Base-by-base conservation (phyloP, 2,329 filamentous ascomycete genomes). In the Neofusicoccum laricinum region DNA sequence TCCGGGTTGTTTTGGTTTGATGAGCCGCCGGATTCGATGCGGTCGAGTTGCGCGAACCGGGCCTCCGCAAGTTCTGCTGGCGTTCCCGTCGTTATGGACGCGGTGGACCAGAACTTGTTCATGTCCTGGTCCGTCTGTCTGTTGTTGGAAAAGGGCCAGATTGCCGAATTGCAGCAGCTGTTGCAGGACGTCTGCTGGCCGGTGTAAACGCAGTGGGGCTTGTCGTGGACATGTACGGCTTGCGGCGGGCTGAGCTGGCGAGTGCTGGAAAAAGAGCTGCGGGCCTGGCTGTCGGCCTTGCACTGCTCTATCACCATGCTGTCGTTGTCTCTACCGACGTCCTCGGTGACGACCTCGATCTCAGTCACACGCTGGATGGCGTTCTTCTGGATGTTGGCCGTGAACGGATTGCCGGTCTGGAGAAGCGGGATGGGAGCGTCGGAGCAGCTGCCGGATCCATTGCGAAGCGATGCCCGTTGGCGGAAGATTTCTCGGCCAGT, bases 401-500 rank as follows among this genome's bases (percentile, higher is more conserved):
- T 75, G 67, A 83, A 80, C 1, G 80, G 77, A 57, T 85, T 82
- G 11, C 46, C 46, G 21, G 46, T 49, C 21, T 81, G 77, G 41
- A 81, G 71, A 4, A 66, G 43, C n/a, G 62, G 36, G 15, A 64
- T 19, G 3, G 63, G 36, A 19, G 46, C 21, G 2, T 49, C 46
- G 21, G 46, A 49, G 11, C 3, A 32, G 46, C 15, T n/a, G 25
- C 25, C 12, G 15, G 43, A 34, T 14, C 61, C 30, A 61, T 21
- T 67, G 0, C 66, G 65, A 82, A 81, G 50, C 79, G 82, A 59
- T 89, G 82, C 71, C 68, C 89, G 85, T 72, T 89, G 89, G 65
- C 84, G 81, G 72, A 88, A 90, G 65, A 91, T 91, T 43, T 87
- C 86, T 65, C 82, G 80, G 11, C 89, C 89, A 17, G 87, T 86